phyloP scores from a whole-genome alignment of 2,329 filamentous ascomycete genomes.

The Aspergillus transmontanensis region DNA sequence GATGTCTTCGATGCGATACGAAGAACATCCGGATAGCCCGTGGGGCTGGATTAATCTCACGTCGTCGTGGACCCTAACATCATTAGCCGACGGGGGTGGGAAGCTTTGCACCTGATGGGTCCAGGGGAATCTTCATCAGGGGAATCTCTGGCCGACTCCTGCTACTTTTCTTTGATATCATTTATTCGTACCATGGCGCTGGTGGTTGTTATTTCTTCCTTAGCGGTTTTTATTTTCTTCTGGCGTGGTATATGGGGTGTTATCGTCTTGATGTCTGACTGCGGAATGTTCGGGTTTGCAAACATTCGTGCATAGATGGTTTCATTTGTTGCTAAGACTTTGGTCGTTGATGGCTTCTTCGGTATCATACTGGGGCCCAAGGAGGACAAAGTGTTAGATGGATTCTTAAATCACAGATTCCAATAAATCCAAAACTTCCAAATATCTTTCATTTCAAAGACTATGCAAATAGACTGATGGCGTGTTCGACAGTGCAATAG shows the following conservation, averaged over 20 bases:
- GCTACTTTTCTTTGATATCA: constrained; percentile 17
- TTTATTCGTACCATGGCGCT: constrained; percentile 31
- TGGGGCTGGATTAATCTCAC: constrained; percentile 9
- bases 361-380: neutral
- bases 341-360: constrained; percentile 4
- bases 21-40: neutral
- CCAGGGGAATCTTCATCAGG: constrained; percentile 11
- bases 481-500: neutral
- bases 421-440: neutral
- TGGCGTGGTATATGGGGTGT: constrained; percentile 21
- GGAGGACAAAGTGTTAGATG: constrained; percentile 1
- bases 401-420: constrained; percentile 6
- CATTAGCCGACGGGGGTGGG: constrained; percentile 2
- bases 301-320: constrained; percentile 22
- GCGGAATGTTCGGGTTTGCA: constrained; percentile 14
- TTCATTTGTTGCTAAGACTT: neutral
- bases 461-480: neutral
- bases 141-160: constrained; percentile 11
- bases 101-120: constrained; percentile 1
- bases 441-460: neutral
- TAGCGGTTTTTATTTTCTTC: constrained; percentile 24
- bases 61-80: constrained; percentile 11
- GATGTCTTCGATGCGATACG: constrained; percentile 3
- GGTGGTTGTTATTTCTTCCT: constrained; percentile 32
- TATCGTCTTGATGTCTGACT: constrained; percentile 24